Evolutionary conservation across 1,139 yeast genomes (phyloP).

Genomic region (Hemisphaericaspora xylofermentans): DNA sequence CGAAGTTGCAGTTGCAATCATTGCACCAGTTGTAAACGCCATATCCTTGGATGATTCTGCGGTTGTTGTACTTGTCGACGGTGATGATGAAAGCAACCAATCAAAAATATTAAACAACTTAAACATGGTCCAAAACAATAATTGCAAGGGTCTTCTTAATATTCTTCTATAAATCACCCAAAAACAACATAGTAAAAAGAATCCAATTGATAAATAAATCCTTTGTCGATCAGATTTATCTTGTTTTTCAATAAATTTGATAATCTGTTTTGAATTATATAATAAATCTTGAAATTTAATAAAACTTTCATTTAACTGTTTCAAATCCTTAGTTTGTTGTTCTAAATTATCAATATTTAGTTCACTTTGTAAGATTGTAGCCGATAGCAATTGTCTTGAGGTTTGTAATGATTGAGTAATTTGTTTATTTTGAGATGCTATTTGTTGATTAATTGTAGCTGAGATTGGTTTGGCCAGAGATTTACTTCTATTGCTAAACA

Average conservation of each 20-base stretch:
- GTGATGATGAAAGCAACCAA: constrained; percentile 17
- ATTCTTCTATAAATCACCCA: constrained; percentile 71
- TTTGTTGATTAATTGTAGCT: constrained; percentile 30
- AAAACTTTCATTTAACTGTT: constrained; percentile 50
- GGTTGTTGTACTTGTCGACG: background rate
- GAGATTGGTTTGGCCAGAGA: constrained; percentile 2
- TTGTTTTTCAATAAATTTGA: constrained; percentile 64
- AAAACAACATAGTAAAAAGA: constrained; percentile 52
- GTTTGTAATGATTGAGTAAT: constrained; percentile 54
- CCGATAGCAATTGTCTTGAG: constrained; percentile 53
- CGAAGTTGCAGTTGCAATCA: background rate
- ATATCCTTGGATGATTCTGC: too few species aligned
- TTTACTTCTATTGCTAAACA: constrained; percentile 22
- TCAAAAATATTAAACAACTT: constrained; percentile 44
- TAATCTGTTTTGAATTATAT: constrained; percentile 54
- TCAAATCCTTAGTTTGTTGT: constrained; percentile 54
- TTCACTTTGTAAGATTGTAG: constrained; percentile 60
- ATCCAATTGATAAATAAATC: constrained; percentile 58
- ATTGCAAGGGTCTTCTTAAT: constrained; percentile 52
- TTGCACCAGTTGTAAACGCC: too few species aligned
- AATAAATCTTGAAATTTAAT: constrained; percentile 55
- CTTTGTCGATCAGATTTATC: constrained; percentile 61
- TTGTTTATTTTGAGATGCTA: constrained; percentile 49
- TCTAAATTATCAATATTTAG: constrained; percentile 61
- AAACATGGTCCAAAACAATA: constrained; percentile 59